These are phyloP conservation scores for Ustilago cynodontis DNA, from an alignment of 1,284 basidiomycete genomes.

Conservation along the genomic window DNA sequence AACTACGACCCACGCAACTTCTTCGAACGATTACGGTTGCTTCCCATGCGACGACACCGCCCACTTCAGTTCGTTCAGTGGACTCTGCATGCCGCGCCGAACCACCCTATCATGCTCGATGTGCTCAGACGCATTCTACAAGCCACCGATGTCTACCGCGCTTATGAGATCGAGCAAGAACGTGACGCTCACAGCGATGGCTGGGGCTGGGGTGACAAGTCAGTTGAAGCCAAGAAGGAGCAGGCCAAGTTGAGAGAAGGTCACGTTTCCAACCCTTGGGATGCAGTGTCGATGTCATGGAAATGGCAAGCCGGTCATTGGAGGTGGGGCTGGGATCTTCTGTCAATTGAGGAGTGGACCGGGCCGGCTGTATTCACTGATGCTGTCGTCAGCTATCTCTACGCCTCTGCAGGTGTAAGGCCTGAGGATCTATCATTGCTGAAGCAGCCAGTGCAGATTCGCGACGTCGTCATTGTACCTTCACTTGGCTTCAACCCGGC, in stretches of 20 bases:
- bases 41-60: conserved; percentile 41
- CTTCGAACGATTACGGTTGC: conserved; percentile 35
- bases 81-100: conserved; percentile 44
- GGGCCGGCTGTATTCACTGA: conserved; percentile 53
- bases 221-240: conserved; percentile 16
- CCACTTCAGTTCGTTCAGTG: conserved; percentile 51
- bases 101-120: conserved; percentile 53
- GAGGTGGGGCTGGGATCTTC: conserved; percentile 44
- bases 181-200: conserved; percentile 36
- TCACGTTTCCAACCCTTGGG: conserved; percentile 32
- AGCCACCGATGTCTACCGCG: conserved; percentile 37
- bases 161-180: conserved; percentile 32
- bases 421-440: conserved; percentile 42
- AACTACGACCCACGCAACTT: conserved; percentile 34
- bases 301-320: conserved; percentile 51
- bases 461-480: conserved; percentile 47
- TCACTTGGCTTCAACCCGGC: conserved; percentile 42
- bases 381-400: conserved; percentile 45
- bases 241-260: conserved; percentile 23
- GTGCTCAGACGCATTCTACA: conserved; percentile 38
- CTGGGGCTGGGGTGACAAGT: conserved; percentile 47
- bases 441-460: conserved; percentile 45
- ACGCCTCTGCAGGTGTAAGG: conserved; percentile 43
- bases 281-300: conserved; percentile 37
- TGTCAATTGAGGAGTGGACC: conserved; percentile 52